These are phyloP conservation scores for Alternaria arbusti DNA, from an alignment of 2,329 filamentous ascomycete species.

Conservation along the genomic window DNA sequence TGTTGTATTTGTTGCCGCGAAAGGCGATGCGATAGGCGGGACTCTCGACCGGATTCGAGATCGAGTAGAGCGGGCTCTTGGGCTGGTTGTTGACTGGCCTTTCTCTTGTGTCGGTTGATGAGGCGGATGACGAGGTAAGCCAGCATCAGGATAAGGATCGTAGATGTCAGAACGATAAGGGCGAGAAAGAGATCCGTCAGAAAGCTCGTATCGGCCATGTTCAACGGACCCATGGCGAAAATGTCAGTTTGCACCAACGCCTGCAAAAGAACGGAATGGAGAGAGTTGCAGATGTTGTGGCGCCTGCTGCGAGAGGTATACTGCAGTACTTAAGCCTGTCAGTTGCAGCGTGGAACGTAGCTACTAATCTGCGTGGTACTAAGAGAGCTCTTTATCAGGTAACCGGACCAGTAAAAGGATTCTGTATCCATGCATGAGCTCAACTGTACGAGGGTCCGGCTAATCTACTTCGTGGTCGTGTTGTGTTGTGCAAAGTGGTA, in stretches of 20 bases:
- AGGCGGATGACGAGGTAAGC: constrained; percentile 20
- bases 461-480: background rate
- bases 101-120: constrained; percentile 6
- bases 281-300: constrained; percentile 2
- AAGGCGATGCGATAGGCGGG: constrained; percentile 7
- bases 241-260: background rate
- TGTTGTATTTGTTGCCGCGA: constrained; percentile 8
- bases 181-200: constrained; percentile 17
- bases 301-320: constrained; percentile 11
- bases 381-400: background rate
- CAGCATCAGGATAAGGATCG: constrained; percentile 19
- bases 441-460: constrained; percentile 1
- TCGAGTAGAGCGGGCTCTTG: constrained; percentile 1
- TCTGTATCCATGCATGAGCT: background rate
- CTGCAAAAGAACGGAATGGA: background rate
- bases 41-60: constrained; percentile 1
- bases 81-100: background rate
- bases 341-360: background rate
- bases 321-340: constrained; percentile 11
- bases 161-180: constrained; percentile 20
- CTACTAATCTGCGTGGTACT: no score
- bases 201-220: constrained; percentile 2
- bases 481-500: constrained; percentile 4
- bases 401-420: background rate
- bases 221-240: background rate